Base-by-base conservation (phyloP, 1,284 basidiomycete genomes). In the Heliocybe sulcata region DNA sequence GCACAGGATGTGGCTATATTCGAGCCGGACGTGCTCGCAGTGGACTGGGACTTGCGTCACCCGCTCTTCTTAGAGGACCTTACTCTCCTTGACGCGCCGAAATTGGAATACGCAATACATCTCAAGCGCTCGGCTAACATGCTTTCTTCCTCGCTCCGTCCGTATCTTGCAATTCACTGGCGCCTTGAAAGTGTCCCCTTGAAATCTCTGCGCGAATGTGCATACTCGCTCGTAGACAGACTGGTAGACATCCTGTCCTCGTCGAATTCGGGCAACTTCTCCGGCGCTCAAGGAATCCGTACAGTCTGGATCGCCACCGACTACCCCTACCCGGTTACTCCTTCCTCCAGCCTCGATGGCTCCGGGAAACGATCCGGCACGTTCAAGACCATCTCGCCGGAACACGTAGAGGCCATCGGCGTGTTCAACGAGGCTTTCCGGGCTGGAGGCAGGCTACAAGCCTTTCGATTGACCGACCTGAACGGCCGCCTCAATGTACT, bases 251-350 rank as follows among this genome's bases (percentile, higher is more conserved):
- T 77, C 25, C 68, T 75, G 27, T 64, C 64, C 22, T n/a, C 38
- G 38, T 42, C 38, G 12, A 42, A 16, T 8, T 9, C 12, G 6
- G 38, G 38, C n/a, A 67, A 71, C 19, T 60, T 66, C 0, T 56
- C 55, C 4, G 52, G 65, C 1, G 63, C 63, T 1, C 57, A 62
- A 23, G 67, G 65, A 23, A 61, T 74, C 38, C 63, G 62, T 3
- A 66, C 67, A 2, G 67, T 79, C 1, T 81, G 77, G 77, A 66
- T 81, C 26, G 75, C 75, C 0, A 77, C 72, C 35, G 78, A 81
- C 58, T 70, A 76, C 54, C 74, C 76, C 1, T 64, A 65, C 50
- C 65, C 70, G 38, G 56, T 65, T 49, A 56, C 51, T 25, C 56
- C 33, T 55, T 45, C 38, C 52, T 22, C 52, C 11, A 9, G 20